These are phyloP conservation scores for Apiospora hydei DNA, from an alignment of 2,329 filamentous ascomycete species.

Conservation along the genomic window DNA sequence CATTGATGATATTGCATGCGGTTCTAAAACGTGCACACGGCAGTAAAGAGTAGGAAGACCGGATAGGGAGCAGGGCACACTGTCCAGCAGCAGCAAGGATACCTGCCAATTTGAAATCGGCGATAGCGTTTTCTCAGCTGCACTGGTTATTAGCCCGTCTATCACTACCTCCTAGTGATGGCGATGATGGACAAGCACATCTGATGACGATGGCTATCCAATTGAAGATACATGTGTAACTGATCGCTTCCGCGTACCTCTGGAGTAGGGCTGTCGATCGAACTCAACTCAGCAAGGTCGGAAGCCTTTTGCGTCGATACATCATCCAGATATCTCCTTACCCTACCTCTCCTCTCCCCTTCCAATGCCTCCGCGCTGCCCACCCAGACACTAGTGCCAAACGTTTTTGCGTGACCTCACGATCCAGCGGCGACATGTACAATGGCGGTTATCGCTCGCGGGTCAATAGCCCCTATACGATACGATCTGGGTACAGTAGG, in stretches of 20 bases:
- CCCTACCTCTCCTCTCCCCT: neutral
- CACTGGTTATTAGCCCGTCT: constrained; percentile 4
- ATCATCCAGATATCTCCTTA: constrained; percentile 6
- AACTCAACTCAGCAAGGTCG: constrained; percentile 18
- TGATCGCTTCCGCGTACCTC: neutral
- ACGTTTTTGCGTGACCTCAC: constrained; percentile 1
- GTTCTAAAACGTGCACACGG: constrained; percentile 3
- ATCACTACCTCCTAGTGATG: neutral
- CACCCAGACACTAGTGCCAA: constrained; percentile 2
- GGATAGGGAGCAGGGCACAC: neutral
- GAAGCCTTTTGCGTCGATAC: constrained; percentile 7
- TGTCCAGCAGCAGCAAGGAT: neutral
- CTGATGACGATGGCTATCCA: neutral
- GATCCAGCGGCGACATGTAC: neutral
- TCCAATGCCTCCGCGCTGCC: neutral
- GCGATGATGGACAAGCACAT: neutral
- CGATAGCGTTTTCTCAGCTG: constrained; percentile 12
- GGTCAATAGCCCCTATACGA: neutral
- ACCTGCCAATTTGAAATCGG: neutral
- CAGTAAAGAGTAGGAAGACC: neutral
- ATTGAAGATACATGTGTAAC: constrained; percentile 1
- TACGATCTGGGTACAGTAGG: neutral
- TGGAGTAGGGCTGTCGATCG: constrained; percentile 13
- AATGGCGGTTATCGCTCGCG: neutral
- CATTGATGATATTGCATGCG: constrained; percentile 5